Evolutionary conservation across 805 yeast species (phyloP), one percentile per base, ranked within the genome.

Genomic region (Metschnikowia baotianmanensis): DNA sequence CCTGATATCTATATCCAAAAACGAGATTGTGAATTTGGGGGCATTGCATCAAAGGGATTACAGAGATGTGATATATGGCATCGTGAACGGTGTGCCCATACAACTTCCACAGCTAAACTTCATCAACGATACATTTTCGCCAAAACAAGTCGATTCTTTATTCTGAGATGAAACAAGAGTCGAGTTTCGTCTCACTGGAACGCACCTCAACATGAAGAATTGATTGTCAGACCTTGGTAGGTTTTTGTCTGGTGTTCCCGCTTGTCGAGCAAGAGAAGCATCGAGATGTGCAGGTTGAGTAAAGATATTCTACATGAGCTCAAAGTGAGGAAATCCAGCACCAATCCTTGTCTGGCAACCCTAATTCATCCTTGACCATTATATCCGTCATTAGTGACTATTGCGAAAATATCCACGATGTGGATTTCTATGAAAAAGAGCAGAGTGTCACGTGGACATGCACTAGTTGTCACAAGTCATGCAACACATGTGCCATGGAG

Each of bases 191-290:
- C 71, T 85, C 8, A 87, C 97, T 0, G 97, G 97, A 0, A 81
- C 85, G 0, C 76, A 78, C 53, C 57, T 78, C 28, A 55, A 59
- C 11, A 55, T 78, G 57, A 72, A 72, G 25, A 86, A 83, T 51
- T 96, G 97, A 3, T 68, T 89, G 2, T 63, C 90, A 37, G 95
- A 88, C 55, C 68, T 91, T 31, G 85, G 86, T 25, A 93, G 91
- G 57, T 76, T 67, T 43, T 51, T 95, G 18, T 75, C 86, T 53
- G 88, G 88, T 5, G 80, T 89, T 1, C 76, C 86, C 69, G 80
- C 2, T 67, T 91, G 10, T 86, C 89, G 0, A 66, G 70, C 32
- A 74, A 76, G 34, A 67, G 90, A 36, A 75, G 72, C 34, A 67
- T 87, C 25, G 97, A 90, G 56, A 84, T 80, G 20, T 71, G 96